Base-by-base conservation (phyloP, 2,329 filamentous ascomycete species). In the Pezizomycotina sp. region DNA sequence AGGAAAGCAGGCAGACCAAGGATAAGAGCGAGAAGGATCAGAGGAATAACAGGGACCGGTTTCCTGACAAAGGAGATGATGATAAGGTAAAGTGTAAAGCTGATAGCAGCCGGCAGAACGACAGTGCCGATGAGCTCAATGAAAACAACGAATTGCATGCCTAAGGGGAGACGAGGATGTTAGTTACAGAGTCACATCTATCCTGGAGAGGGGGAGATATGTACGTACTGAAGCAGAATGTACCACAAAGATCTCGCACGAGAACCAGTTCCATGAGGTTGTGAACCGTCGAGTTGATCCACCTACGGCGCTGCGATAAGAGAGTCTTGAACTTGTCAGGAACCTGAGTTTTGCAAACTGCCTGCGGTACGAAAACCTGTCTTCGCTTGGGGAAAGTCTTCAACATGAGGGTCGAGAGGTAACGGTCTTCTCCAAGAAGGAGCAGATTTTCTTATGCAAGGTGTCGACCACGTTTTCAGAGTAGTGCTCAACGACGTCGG, bases 281-380 rank as follows among this genome's bases (percentile, higher is more conserved):
- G 65, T 98, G 89, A 31, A 98, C 78, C 4, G 89, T 98, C 57
- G 82, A 92, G 69, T 98, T 98, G 62, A 98, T 98, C 89, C 89
- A 98, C 58, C 89, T 74, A 58, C 89, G 79, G 52, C 89, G 75
- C 60, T 98, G 89, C 18, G 86, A 95, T 20, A 98, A 66, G 22
- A 98, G 64, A 32, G 98, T 83, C 58, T 70, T 80, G 61, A 98
- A 98, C 50, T 77, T 64, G 38, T 95, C 86, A 5, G 89, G 89
- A 2, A 95, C 89, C 3, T 82, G 89, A 5, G 89, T 98, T 63
- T 98, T 98, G 72, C 91, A 98, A 19, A 98, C 86, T 10, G 89
- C 91, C 55, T 98, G 89, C 3, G 91, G 91, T 28, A 98, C 82
- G 56, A 98, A 98, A 41, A 98, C 80, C 57, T 98, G 89, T 61